A percentile compares a stretch with the other conserved stretches of the same genome.
phyloP scores from a whole-genome alignment of 73 alveolate genomes.

The Paraurostyla sp. region DNA sequence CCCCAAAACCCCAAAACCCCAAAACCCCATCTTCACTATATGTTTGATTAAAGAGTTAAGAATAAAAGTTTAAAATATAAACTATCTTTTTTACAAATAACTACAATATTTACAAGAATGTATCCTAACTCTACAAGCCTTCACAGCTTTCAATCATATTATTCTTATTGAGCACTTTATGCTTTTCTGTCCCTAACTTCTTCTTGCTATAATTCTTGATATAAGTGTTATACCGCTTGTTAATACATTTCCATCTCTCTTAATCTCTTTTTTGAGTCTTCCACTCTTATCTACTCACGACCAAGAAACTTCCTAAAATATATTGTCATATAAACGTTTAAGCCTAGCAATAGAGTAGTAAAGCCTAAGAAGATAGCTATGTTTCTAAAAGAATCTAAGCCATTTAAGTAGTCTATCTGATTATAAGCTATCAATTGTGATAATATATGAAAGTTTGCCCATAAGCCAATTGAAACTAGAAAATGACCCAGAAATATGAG shows the following conservation, averaged over 20 bases:
- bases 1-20: no score
- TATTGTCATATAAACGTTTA: conserved; percentile 4
- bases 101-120: no score
- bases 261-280: not conserved
- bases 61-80: no score
- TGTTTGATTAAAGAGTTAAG: no score
- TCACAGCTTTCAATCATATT: no score
- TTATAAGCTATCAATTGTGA: conserved; percentile 1
- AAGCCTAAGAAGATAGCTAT: conserved; percentile 16
- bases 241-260: conserved; percentile 14
- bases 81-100: no score
- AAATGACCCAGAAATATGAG: not conserved
- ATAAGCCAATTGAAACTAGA: not conserved
- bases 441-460: not conserved
- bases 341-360: conserved; percentile 6
- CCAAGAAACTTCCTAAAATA: conserved; percentile 37
- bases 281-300: conserved; percentile 24
- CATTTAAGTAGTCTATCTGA: not conserved
- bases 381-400: conserved; percentile 10
- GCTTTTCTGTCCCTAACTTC: no score
- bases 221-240: conserved; percentile 1
- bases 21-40: no score
- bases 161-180: no score
- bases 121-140: no score
- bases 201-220: not conserved